phyloP scores from a whole-genome alignment of 306 rosid genomes.

The Casuarina equisetifolia region DNA sequence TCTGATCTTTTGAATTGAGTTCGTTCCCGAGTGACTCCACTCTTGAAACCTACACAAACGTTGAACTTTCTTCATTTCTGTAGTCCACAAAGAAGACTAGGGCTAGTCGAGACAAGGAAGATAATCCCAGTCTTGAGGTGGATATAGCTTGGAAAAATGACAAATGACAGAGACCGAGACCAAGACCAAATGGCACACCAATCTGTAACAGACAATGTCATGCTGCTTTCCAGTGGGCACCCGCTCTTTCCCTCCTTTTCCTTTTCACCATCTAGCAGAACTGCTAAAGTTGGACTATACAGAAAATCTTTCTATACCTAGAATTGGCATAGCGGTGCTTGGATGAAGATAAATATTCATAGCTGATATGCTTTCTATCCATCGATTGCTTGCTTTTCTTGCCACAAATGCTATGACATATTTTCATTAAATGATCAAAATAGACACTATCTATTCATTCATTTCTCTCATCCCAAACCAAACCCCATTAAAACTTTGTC shows the following conservation, averaged over 20 bases:
- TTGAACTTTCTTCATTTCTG: not conserved
- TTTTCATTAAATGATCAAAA: no score
- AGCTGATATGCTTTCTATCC: no score
- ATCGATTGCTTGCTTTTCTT: no score
- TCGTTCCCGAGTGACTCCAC: not conserved
- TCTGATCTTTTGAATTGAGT: not conserved
- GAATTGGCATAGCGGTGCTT: no score
- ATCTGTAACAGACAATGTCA: not conserved
- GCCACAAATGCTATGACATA: no score
- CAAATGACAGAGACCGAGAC: slow-evolving; percentile 9
- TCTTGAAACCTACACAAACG: no score
- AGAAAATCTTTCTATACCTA: no score
- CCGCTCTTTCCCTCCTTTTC: not conserved
- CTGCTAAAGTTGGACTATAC: no score
- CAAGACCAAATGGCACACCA: slow-evolving; percentile 5
- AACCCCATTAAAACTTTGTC: no score
- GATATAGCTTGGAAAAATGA: slow-evolving; percentile 14
- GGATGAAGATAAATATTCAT: no score
- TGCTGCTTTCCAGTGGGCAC: not conserved
- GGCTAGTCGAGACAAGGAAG: not conserved
- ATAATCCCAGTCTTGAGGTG: not conserved
- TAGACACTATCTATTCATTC: no score
- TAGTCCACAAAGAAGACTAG: not conserved
- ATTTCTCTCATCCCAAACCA: no score
- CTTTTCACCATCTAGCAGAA: not conserved